phyloP scores from a whole-genome alignment of 1,284 basidiomycete species.

The Porogramme epimiltina region DNA sequence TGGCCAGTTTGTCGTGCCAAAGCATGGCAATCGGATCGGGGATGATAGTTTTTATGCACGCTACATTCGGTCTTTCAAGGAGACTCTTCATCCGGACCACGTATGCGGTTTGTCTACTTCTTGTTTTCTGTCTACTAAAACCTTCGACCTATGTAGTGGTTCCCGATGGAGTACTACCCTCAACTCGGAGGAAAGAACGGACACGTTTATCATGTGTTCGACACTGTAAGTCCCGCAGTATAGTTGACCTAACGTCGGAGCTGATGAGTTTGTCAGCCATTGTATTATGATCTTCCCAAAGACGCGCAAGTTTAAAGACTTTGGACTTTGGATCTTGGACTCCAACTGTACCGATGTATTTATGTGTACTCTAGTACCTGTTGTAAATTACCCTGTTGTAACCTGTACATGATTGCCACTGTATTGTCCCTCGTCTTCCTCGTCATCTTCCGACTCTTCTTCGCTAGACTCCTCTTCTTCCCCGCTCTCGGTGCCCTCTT shows the following conservation, averaged over 20 bases:
- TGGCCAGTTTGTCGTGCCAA: conserved; percentile 79
- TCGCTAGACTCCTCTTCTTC: conserved; percentile 17
- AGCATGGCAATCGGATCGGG: conserved; percentile 49
- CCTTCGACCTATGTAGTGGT: conserved; percentile 53
- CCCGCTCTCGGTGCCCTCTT: conserved; percentile 40
- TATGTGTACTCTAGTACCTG: conserved; percentile 8
- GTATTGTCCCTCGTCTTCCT: conserved; percentile 27
- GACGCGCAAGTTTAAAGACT: conserved; percentile 30
- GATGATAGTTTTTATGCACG: conserved; percentile 66
- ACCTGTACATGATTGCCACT: conserved; percentile 17
- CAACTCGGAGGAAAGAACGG: conserved; percentile 62
- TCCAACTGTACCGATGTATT: too few species aligned
- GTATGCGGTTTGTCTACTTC: conserved; percentile 39
- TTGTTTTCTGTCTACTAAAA: not conserved
- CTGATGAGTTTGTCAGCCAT: conserved; percentile 42
- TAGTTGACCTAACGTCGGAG: not conserved
- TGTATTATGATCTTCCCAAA: conserved; percentile 68
- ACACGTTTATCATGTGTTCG: conserved; percentile 77
- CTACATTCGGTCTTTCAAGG: conserved; percentile 69
- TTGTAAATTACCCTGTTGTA: conserved; percentile 10
- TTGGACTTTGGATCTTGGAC: too few species aligned
- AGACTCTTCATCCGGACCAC: conserved; percentile 62
- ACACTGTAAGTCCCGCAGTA: conserved; percentile 48
- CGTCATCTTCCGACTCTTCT: conserved; percentile 35
- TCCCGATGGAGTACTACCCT: conserved; percentile 71